Evolutionary conservation across 257 asterid species (phyloP).

Genomic region (Fraxinus excelsior): DNA sequence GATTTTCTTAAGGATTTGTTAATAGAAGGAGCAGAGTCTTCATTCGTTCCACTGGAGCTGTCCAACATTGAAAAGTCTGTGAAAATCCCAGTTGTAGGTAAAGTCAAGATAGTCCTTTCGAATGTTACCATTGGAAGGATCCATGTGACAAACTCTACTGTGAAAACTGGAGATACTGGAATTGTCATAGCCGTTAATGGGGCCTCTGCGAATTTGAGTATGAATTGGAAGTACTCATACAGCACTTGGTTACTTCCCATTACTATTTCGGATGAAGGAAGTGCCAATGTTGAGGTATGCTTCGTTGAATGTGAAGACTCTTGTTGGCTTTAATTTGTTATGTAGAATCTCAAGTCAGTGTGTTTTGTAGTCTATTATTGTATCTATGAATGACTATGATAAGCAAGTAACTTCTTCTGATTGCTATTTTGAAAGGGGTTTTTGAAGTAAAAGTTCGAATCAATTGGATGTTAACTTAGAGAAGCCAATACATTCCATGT

Average conservation of each 20-base stretch:
- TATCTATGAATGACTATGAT: background rate
- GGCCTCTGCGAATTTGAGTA: constrained; percentile 76
- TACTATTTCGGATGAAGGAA: constrained; percentile 67
- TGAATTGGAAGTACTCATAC: constrained; percentile 84
- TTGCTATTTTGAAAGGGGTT: background rate
- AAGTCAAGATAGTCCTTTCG: constrained; percentile 55
- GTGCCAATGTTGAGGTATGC: constrained; percentile 71
- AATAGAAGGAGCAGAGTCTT: constrained; percentile 54
- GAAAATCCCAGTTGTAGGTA: constrained; percentile 72
- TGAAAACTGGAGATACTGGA: constrained; percentile 67
- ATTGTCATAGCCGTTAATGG: constrained; percentile 67
- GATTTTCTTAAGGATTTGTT: constrained; percentile 69
- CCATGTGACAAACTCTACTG: constrained; percentile 61
- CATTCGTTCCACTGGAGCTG: constrained; percentile 74
- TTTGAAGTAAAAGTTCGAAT: background rate
- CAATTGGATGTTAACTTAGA: constrained; percentile 8
- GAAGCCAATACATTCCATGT: background rate
- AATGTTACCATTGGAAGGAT: constrained; percentile 48
- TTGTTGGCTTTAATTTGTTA: background rate
- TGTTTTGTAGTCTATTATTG: background rate
- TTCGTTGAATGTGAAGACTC: background rate
- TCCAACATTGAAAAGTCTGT: constrained; percentile 54
- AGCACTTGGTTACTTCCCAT: constrained; percentile 63
- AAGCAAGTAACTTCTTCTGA: background rate
- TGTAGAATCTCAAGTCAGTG: background rate